Percentiles rank a stretch among this genome's conserved stretches.
Evolutionary conservation across 2,329 filamentous ascomycete species (phyloP).

Genomic region (Botrytis hyacinthi): DNA sequence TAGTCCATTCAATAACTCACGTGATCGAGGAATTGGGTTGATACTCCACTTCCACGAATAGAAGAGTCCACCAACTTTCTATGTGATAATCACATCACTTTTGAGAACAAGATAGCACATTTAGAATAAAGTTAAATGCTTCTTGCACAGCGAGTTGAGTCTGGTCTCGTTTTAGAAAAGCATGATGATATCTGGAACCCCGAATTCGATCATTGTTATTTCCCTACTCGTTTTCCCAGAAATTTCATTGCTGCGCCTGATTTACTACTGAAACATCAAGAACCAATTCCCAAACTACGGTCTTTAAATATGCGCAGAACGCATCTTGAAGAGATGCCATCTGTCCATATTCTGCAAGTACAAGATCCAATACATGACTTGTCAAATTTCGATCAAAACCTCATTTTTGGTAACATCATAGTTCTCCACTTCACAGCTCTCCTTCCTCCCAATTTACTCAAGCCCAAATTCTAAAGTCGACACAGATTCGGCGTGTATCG

Average conservation of each 20-base stretch:
- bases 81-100: neutral
- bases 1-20: neutral
- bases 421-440: accelerated
- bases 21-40: neutral
- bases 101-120: neutral
- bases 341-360: neutral
- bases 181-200: neutral
- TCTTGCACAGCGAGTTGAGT: neutral
- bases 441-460: neutral
- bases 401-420: neutral
- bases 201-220: neutral
- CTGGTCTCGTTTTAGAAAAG: neutral
- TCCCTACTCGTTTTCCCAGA: neutral
- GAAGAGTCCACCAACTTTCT: neutral
- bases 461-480: neutral
- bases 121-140: neutral
- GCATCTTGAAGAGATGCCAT: accelerated
- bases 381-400: accelerated
- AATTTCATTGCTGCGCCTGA: neutral
- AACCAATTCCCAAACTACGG: neutral
- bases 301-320: neutral
- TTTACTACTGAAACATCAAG: neutral
- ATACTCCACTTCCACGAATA: neutral
- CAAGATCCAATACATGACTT: neutral
- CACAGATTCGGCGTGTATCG: accelerated